Evolutionary conservation across 768 basidiomycete genomes (phyloP).

Genomic region (Saitozyma sp.): DNA sequence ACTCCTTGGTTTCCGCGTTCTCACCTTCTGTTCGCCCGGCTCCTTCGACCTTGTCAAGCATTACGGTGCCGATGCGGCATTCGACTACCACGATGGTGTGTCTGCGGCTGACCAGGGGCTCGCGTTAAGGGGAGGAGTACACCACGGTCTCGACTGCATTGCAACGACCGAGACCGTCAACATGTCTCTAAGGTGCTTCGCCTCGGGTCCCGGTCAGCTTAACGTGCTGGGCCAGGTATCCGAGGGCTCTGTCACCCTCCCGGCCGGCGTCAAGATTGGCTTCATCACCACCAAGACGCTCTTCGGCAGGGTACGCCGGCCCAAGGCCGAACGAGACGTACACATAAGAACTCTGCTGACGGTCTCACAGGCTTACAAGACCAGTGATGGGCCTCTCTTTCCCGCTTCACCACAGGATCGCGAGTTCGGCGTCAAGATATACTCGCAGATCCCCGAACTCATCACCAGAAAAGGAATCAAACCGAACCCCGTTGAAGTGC

Average conservation of each 20-base stretch:
- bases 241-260: constrained; percentile 16
- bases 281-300: constrained; percentile 24
- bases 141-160: constrained; percentile 32
- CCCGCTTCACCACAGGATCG: constrained; percentile 23
- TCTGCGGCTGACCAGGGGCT: constrained; percentile 28
- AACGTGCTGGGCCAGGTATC: constrained; percentile 19
- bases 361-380: too few relatives aligned
- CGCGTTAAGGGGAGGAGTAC: constrained; percentile 26
- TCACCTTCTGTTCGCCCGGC: constrained; percentile 51
- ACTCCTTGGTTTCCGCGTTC: constrained; percentile 45
- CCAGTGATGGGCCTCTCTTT: constrained; percentile 12
- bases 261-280: constrained; percentile 20
- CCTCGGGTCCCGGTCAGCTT: constrained; percentile 19
- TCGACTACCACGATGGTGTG: constrained; percentile 53
- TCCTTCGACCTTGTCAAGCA: constrained; percentile 53
- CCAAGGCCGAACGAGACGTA: not conserved
- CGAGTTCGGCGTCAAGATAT: constrained; percentile 19
- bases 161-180: constrained; percentile 22
- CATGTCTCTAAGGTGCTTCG: constrained; percentile 24
- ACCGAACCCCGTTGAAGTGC: constrained; percentile 35
- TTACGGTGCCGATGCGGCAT: constrained; percentile 54
- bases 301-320: constrained; percentile 26
- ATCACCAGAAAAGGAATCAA: constrained; percentile 36
- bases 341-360: constrained; percentile 19
- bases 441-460: constrained; percentile 13